Evolutionary conservation across 768 basidiomycete genomes (phyloP).

Genomic region (Paxillus ammoniavirescens): DNA sequence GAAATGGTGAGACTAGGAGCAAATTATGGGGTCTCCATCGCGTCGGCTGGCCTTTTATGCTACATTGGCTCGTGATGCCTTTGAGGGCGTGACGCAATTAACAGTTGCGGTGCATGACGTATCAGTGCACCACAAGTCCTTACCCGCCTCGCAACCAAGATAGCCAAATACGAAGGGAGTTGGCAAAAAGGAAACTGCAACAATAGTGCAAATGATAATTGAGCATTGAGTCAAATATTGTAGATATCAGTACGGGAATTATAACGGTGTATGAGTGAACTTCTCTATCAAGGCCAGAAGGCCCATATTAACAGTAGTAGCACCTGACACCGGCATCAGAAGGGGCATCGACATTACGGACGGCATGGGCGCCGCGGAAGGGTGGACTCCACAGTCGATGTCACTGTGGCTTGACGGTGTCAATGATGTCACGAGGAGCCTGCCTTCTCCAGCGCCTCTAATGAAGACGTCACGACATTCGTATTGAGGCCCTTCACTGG

Average conservation of each 20-base stretch:
- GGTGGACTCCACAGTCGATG: not conserved
- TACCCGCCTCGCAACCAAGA: too few species aligned
- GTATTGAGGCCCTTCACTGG: not conserved
- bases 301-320: not conserved
- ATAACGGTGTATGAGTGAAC: too few species aligned
- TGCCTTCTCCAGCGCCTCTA: not conserved
- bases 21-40: not conserved
- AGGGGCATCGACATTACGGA: too few species aligned
- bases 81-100: not conserved
- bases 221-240: too few species aligned
- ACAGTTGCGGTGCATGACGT: not conserved
- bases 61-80: not conserved
- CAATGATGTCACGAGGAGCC: slow-evolving; percentile 1
- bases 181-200: too few species aligned
- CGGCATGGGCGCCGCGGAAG: not conserved
- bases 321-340: not conserved
- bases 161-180: too few species aligned
- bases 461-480: not conserved
- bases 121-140: not conserved
- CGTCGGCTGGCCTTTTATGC: not conserved
- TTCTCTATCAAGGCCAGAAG: not conserved
- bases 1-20: not conserved
- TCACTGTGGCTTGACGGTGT: not conserved
- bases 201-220: too few species aligned
- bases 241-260: too few species aligned